These are phyloP conservation scores for Neonectria coccinea DNA, from an alignment of 2,329 filamentous ascomycete species.

Conservation along the genomic window DNA sequence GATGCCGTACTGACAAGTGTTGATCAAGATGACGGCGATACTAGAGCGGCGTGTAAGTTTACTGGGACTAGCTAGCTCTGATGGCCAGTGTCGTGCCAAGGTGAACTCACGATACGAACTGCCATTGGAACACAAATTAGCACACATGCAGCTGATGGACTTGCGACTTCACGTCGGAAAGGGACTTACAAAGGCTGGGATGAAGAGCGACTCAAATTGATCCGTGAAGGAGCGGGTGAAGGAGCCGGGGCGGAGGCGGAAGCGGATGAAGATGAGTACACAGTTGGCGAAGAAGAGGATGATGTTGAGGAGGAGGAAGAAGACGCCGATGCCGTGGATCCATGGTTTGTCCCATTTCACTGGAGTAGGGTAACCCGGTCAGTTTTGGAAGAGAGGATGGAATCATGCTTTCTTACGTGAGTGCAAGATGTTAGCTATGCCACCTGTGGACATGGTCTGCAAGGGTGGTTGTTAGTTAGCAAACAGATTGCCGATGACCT, in stretches of 20 bases:
- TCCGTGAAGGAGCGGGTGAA: constrained; percentile 79
- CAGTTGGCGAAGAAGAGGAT: constrained; percentile 73
- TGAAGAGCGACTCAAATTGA: constrained; percentile 82
- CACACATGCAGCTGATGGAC: constrained; percentile 20
- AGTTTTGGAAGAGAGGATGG: not conserved
- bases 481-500: not conserved
- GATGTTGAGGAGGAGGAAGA: constrained; percentile 74
- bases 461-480: constrained; percentile 10
- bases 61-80: not conserved
- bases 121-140: constrained; percentile 5
- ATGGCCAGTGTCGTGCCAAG: not conserved
- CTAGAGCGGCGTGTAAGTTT: constrained; percentile 53
- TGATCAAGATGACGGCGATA: constrained; percentile 81
- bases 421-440: constrained; percentile 66
- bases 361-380: constrained; percentile 21
- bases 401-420: constrained; percentile 39
- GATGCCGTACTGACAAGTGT: constrained; percentile 80
- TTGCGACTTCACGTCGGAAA: not conserved
- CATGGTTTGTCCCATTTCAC: constrained; percentile 58
- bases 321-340: constrained; percentile 67
- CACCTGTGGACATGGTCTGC: constrained; percentile 63
- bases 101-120: constrained; percentile 59
- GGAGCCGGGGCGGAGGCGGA: constrained; percentile 75
- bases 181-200: constrained; percentile 69
- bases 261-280: constrained; percentile 73